Evolutionary conservation across 2,329 filamentous ascomycete species (phyloP).

Genomic region (Ophiostoma novo-ulmi): DNA sequence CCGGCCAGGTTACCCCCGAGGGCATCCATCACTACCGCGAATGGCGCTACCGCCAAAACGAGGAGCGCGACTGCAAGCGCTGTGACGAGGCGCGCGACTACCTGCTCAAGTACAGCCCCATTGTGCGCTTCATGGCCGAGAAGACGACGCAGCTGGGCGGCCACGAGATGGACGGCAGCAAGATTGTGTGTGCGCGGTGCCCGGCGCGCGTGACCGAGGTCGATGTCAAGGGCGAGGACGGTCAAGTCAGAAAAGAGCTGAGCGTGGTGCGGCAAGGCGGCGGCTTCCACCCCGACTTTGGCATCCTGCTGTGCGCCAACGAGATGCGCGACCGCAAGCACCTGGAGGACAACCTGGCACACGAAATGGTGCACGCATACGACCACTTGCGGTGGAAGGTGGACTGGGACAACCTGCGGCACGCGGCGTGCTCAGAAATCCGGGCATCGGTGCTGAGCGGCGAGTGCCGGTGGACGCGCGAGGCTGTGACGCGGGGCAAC

Average conservation of each 20-base stretch:
- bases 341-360: conserved; percentile 86
- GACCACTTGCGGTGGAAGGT: conserved; percentile 90
- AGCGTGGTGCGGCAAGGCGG: conserved; percentile 63
- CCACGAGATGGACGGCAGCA: conserved; percentile 58
- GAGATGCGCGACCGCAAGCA: conserved; percentile 74
- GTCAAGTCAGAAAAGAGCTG: not conserved
- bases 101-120: conserved; percentile 76
- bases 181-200: conserved; percentile 80
- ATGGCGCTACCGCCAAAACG: conserved; percentile 68
- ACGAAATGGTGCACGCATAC: conserved; percentile 98
- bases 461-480: conserved; percentile 84
- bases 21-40: conserved; percentile 72
- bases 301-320: conserved; percentile 90
- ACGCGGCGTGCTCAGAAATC: conserved; percentile 95
- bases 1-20: conserved; percentile 63
- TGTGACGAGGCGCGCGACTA: conserved; percentile 82
- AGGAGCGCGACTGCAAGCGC: conserved; percentile 69
- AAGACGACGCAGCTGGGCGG: conserved; percentile 77
- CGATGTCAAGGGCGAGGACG: not conserved
- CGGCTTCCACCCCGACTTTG: conserved; percentile 80
- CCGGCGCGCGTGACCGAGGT: conserved; percentile 44
- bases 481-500: conserved; percentile 79
- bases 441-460: conserved; percentile 87
- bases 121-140: conserved; percentile 79
- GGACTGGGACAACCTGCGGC: conserved; percentile 72